phyloP scores from a whole-genome alignment of 2,329 filamentous ascomycete genomes.

The Mollisiaceae sp. region DNA sequence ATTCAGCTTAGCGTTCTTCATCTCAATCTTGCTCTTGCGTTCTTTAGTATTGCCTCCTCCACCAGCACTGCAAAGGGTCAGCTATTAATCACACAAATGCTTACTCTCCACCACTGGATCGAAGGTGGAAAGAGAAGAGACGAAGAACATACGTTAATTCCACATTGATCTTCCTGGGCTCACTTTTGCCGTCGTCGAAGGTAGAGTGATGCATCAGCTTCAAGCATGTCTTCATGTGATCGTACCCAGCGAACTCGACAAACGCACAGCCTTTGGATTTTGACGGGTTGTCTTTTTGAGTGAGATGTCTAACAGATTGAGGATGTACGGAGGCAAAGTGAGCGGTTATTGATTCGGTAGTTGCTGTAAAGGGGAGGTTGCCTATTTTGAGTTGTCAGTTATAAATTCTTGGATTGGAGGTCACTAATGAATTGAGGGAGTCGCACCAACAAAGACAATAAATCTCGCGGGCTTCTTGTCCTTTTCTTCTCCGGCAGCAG shows the following conservation, averaged over 20 bases:
- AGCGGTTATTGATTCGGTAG: constrained; percentile 66
- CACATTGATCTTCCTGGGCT: constrained; percentile 82
- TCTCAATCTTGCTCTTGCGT: constrained; percentile 76
- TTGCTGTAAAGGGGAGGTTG: constrained; percentile 88
- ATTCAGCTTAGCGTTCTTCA: constrained; percentile 85
- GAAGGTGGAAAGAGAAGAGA: neutral
- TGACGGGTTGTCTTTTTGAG: constrained; percentile 64
- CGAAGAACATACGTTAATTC: constrained; percentile 75
- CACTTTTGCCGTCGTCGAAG: constrained; percentile 63
- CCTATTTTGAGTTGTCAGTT: constrained; percentile 53
- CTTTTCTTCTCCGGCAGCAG: constrained; percentile 21
- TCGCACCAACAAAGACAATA: constrained; percentile 76
- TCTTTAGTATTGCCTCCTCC: constrained; percentile 79
- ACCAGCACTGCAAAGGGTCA: constrained; percentile 64
- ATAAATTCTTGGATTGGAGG: constrained; percentile 3
- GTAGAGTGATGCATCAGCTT: constrained; percentile 87
- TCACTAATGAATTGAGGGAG: constrained; percentile 10
- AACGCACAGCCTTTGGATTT: constrained; percentile 82
- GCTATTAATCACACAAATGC: constrained; percentile 17
- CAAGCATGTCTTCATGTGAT: constrained; percentile 91
- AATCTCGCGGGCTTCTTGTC: constrained; percentile 56
- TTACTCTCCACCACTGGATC: neutral
- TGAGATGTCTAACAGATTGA: constrained; percentile 73
- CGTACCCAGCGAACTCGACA: constrained; percentile 84
- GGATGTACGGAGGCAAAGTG: constrained; percentile 83